These are phyloP conservation scores for Hypoxylon sp. DNA, from an alignment of 2,329 filamentous ascomycete species.

Conservation along the genomic window DNA sequence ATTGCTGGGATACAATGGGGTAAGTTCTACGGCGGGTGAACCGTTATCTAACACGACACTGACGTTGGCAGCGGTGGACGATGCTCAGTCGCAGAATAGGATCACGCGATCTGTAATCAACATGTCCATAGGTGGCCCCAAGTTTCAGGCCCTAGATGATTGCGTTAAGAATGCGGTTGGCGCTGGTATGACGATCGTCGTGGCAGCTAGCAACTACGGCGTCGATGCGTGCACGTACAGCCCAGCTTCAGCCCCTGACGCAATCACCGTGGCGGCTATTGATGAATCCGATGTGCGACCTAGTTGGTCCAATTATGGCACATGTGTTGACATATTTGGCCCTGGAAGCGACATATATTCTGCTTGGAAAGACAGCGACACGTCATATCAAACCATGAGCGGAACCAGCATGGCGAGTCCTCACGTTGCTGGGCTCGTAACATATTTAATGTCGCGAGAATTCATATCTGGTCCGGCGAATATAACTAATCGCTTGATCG, in stretches of 20 bases:
- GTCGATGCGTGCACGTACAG: slow-evolving; percentile 47
- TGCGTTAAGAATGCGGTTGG: slow-evolving; percentile 42
- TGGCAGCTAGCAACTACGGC: slow-evolving; percentile 50
- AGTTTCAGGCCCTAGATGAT: slow-evolving; percentile 44
- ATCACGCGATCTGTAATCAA: slow-evolving; percentile 51
- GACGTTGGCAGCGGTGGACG: slow-evolving; percentile 46
- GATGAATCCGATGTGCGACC: slow-evolving; percentile 47
- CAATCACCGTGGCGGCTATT: slow-evolving; percentile 50
- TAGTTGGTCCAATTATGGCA: slow-evolving; percentile 50
- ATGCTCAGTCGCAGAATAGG: slow-evolving; percentile 44
- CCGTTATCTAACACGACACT: slow-evolving; percentile 11
- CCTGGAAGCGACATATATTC: slow-evolving; percentile 49
- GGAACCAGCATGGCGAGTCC: slow-evolving; percentile 53
- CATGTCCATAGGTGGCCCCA: slow-evolving; percentile 48
- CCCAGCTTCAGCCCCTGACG: slow-evolving; percentile 47
- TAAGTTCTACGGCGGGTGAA: slow-evolving; percentile 29
- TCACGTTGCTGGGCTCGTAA: slow-evolving; percentile 50
- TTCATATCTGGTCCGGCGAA: slow-evolving; percentile 37
- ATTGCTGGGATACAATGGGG: slow-evolving; percentile 52
- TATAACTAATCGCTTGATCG: slow-evolving; percentile 38
- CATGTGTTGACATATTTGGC: slow-evolving; percentile 49
- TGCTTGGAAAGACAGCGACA: slow-evolving; percentile 43
- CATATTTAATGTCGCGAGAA: slow-evolving; percentile 50
- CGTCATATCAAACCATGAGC: slow-evolving; percentile 39
- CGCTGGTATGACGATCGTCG: slow-evolving; percentile 50